A percentile compares a stretch with the other conserved stretches of the same genome.
These are phyloP conservation scores for Aurinia saxatilis DNA, from an alignment of 345 rosid genomes.

Conservation along the genomic window DNA sequence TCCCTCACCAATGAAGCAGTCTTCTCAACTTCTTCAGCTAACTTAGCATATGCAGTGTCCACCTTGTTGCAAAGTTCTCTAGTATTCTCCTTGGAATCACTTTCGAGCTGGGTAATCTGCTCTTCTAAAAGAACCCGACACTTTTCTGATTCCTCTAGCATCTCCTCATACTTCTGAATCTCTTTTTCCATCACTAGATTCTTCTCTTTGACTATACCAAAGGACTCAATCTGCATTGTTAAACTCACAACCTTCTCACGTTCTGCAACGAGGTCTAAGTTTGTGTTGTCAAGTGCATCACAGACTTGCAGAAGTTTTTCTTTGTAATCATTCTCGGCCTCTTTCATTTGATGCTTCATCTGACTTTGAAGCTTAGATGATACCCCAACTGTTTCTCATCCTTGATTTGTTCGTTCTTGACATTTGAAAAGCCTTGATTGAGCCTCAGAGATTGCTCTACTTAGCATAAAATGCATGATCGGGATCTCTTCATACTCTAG, in stretches of 20 bases:
- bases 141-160: constrained; percentile 38
- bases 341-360: constrained; percentile 38
- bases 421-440: constrained; percentile 37
- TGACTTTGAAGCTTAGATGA: constrained; percentile 29
- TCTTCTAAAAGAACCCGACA: constrained; percentile 27
- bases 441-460: constrained; percentile 51
- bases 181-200: constrained; percentile 32
- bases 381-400: constrained; percentile 40
- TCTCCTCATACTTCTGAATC: constrained; percentile 34
- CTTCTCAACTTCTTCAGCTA: constrained; percentile 36
- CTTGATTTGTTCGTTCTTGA: constrained; percentile 24
- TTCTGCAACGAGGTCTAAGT: constrained; percentile 42
- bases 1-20: constrained; percentile 18
- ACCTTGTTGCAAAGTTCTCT: constrained; percentile 34
- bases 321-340: constrained; percentile 33
- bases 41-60: constrained; percentile 33
- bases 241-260: constrained; percentile 30
- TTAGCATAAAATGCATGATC: constrained; percentile 50
- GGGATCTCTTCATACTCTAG: constrained; percentile 65
- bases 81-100: constrained; percentile 32
- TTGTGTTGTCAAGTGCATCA: constrained; percentile 40
- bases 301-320: constrained; percentile 38
- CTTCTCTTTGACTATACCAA: constrained; percentile 29
- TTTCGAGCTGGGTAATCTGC: constrained; percentile 33
- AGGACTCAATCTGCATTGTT: constrained; percentile 31